phyloP scores from a whole-genome alignment of 495 filamentous ascomycete species.

The Trichoderma gamsii region DNA sequence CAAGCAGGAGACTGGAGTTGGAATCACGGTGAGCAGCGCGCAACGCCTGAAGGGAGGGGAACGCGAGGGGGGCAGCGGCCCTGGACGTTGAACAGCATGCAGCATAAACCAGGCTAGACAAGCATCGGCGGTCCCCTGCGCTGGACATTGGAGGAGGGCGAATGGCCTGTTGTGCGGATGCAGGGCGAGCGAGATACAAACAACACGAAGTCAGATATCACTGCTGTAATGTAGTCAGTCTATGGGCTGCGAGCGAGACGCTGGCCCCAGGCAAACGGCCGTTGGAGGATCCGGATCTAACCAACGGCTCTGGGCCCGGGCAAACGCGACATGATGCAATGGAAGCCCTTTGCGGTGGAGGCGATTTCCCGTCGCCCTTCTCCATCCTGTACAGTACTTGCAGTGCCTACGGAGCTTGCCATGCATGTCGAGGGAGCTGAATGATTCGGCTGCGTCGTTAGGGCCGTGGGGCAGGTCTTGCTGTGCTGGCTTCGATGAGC shows the following conservation, averaged over 20 bases:
- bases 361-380: too few species aligned
- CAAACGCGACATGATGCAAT: too few species aligned
- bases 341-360: too few species aligned
- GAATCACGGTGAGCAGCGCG: slow-evolving; percentile 8
- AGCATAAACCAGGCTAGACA: slow-evolving; percentile 11
- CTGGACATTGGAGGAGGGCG: slow-evolving; percentile 11
- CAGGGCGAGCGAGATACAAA: too few species aligned
- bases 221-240: background rate
- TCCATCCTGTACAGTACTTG: too few species aligned
- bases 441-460: background rate
- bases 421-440: slow-evolving; percentile 11
- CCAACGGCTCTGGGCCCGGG: too few species aligned
- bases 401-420: too few species aligned
- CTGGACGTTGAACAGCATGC: slow-evolving; percentile 7
- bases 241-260: background rate
- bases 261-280: too few species aligned
- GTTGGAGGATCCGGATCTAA: too few species aligned
- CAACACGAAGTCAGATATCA: too few species aligned
- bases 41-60: slow-evolving; percentile 2
- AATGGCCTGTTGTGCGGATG: background rate
- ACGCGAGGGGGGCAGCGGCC: slow-evolving; percentile 11
- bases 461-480: background rate
- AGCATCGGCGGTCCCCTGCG: background rate
- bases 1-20: background rate
- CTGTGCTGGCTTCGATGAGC: background rate